These are phyloP conservation scores for Phytophthora podocarpi DNA, from an alignment of 352 stramenopile species.

Conservation along the genomic window DNA sequence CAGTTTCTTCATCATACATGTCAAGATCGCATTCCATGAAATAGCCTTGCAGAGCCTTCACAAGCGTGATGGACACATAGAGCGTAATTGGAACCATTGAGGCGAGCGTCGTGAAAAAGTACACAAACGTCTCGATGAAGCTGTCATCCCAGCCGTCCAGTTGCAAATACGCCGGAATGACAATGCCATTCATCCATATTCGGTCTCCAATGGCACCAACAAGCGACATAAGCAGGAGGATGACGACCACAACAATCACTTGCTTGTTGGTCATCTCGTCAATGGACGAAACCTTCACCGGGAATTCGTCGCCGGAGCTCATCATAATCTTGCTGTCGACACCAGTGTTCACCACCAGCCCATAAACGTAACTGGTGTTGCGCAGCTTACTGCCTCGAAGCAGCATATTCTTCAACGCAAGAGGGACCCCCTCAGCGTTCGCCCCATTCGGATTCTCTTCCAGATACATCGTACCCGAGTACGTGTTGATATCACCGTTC, in stretches of 20 bases:
- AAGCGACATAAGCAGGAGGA: conserved; percentile 76
- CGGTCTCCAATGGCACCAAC: conserved; percentile 66
- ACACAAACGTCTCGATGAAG: conserved; percentile 75
- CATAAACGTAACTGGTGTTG: conserved; percentile 90
- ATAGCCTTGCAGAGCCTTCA: conserved; percentile 88
- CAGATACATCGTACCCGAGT: conserved; percentile 74
- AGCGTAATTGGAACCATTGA: conserved; percentile 90
- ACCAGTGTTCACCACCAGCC: conserved; percentile 93
- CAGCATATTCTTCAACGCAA: conserved; percentile 90
- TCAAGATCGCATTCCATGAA: conserved; percentile 88
- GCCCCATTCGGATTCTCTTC: conserved; percentile 52
- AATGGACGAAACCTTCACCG: conserved; percentile 84
- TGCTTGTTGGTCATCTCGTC: conserved; percentile 89
- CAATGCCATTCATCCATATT: conserved; percentile 50
- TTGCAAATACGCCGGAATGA: conserved; percentile 45
- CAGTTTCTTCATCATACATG: conserved; percentile 84
- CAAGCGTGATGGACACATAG: conserved; percentile 89
- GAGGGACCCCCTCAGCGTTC: conserved; percentile 49
- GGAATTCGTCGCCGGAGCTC: conserved; percentile 85
- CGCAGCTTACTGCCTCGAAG: conserved; percentile 90
- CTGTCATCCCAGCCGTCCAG: conserved; percentile 40
- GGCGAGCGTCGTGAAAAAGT: conserved; percentile 84
- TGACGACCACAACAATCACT: conserved; percentile 78
- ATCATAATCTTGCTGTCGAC: conserved; percentile 94
- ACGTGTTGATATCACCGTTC: conserved; percentile 83